Percentiles rank a stretch among this genome's conserved stretches.
These are phyloP conservation scores for Cadophora malorum DNA, from an alignment of 2,329 filamentous ascomycete genomes.

Conservation along the genomic window DNA sequence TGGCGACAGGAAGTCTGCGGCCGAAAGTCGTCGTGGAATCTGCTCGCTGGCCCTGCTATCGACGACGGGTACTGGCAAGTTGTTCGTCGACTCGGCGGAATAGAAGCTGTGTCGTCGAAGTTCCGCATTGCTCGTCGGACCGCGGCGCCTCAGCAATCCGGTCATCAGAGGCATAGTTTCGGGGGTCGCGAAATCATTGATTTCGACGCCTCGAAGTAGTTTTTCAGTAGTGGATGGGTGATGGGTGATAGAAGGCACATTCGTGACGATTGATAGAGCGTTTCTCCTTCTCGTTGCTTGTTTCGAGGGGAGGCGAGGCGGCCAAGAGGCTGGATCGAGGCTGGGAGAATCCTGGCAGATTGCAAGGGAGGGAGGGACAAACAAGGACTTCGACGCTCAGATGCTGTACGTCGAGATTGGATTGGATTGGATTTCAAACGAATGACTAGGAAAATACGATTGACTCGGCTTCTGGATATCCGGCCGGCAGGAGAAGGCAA, in stretches of 20 bases:
- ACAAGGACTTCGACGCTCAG: conserved; percentile 7
- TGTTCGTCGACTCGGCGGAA: conserved; percentile 33
- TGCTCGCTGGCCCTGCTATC: conserved; percentile 45
- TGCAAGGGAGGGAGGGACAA: background rate
- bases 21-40: conserved; percentile 42
- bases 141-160: conserved; percentile 42
- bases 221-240: background rate
- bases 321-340: conserved; percentile 3
- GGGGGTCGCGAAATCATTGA: conserved; percentile 33
- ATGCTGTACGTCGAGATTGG: background rate
- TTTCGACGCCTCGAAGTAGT: conserved; percentile 38
- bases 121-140: conserved; percentile 40
- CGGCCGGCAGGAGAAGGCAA: background rate
- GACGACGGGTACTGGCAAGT: conserved; percentile 28
- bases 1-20: conserved; percentile 41
- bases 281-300: background rate
- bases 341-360: conserved; percentile 22
- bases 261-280: conserved; percentile 8
- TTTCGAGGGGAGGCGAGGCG: conserved; percentile 4
- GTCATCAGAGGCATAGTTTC: conserved; percentile 42
- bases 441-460: background rate
- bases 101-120: conserved; percentile 45
- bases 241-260: background rate
- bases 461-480: background rate
- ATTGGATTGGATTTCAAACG: background rate